Conservation (phyloP, 164 flowering plant genomes). For the Magnolia kwangsiensis region DNA sequence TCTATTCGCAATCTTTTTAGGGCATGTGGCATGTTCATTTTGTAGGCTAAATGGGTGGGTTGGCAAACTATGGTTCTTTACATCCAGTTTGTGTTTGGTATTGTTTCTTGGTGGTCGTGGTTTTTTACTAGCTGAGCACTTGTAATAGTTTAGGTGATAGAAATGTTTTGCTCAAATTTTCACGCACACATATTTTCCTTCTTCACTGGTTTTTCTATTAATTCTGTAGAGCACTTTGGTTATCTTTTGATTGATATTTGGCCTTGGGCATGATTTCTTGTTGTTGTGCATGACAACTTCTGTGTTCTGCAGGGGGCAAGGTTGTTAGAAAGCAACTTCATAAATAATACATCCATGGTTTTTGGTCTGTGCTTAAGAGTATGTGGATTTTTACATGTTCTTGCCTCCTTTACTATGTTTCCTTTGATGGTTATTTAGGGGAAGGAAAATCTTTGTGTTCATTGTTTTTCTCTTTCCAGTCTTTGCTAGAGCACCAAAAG, state of each 20-base stretch:
- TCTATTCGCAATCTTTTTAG: no score
- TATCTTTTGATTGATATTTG: neutral
- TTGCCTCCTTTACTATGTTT: neutral
- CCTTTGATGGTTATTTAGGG: neutral
- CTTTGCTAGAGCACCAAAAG: constrained; percentile 87
- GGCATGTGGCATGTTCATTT: no score
- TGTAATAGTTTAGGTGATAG: no score
- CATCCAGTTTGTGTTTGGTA: no score
- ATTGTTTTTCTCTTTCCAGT: constrained; percentile 32
- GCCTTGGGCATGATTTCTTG: neutral
- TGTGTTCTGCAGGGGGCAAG: constrained; percentile 58
- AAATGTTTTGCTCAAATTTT: neutral
- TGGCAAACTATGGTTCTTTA: no score
- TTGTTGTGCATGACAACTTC: neutral
- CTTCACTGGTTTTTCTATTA: neutral
- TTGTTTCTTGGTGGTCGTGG: no score
- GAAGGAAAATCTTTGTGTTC: neutral
- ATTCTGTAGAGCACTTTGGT: neutral
- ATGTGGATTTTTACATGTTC: constrained; percentile 19
- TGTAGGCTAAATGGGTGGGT: no score
- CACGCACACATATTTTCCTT: neutral
- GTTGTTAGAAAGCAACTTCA: constrained; percentile 80
- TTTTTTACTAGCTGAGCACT: no score
- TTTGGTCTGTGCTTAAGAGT: constrained; percentile 86
- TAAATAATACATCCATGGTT: constrained; percentile 95